Base-by-base conservation (phyloP, 2,329 filamentous ascomycete species). In the Botrytis hyacinthi region DNA sequence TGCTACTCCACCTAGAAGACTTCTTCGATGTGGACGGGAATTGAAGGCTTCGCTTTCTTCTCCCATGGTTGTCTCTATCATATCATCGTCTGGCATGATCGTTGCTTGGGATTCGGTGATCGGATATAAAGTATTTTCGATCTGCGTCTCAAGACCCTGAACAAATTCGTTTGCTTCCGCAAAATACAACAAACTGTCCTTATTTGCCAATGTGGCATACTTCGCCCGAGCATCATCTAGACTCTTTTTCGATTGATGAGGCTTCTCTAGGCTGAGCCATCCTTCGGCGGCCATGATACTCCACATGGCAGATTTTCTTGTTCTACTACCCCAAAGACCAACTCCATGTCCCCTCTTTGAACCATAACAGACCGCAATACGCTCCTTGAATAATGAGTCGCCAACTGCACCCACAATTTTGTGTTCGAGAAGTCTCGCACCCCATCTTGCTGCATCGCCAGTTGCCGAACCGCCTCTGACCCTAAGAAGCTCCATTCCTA, bases 291-390 rank as follows among this genome's bases (percentile, higher is more conserved):
- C 92, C 57, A 97, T 86, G 35, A 96, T 87, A 77, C 91, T 92
- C 95, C 95, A 99, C 76, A 97, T 88, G 0, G 93, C 96, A 3
- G 95, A 93, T 84, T 98, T 99, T 67, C 96, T 88, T 74, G 87
- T 88, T 75, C 95, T 88, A 14, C 88, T 87, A 26, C 95, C 94
- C 86, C 91, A 92, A 54, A 85, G 84, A 74, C 90, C 87, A 14
- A 87, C 88, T 1, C 91, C 91, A 5, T 90, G 83, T 4, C 92
- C 91, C 40, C 87, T 87, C 77, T 93, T 93, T 4, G 92, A 90
- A 0, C 89, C 89, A 82, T 95, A 98, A 83, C 93, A 97, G 3
- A 92, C 89, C 0, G 93, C 93, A 32, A 98, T 88, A 51, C 96
- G 90, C 83, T 99, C 95, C 71, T 92, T 94, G 78, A 97, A 86